Conservation (phyloP, 495 filamentous ascomycete species). For the Neurospora hispaniola region DNA sequence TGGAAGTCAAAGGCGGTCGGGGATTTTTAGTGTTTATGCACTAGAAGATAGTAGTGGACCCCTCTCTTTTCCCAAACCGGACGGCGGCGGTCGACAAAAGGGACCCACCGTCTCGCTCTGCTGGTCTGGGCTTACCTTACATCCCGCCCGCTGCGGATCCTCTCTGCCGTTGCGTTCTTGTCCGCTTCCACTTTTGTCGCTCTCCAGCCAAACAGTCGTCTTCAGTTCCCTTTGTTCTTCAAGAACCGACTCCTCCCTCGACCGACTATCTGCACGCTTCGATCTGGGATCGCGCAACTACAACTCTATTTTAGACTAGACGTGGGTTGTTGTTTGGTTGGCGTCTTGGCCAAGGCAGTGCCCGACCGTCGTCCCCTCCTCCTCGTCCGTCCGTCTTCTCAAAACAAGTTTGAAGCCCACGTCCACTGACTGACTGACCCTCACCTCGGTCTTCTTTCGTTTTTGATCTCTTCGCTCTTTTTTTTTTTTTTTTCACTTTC, state of each 20-base stretch:
- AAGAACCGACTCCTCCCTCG: not conserved
- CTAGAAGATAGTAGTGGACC: not conserved
- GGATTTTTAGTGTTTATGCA: not conserved
- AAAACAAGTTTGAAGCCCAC: not conserved
- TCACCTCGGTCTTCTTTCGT: not conserved
- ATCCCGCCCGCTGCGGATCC: not conserved
- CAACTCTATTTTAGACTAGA: not conserved
- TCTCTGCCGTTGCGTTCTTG: not conserved
- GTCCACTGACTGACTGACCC: not conserved
- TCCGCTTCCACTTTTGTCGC: not conserved
- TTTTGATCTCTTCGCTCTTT: not conserved
- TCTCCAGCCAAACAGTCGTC: not conserved
- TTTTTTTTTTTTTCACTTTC: not conserved
- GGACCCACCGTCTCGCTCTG: not conserved
- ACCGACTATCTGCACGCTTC: not conserved
- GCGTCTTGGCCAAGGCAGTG: not conserved
- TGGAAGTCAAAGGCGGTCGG: not conserved
- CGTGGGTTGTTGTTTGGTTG: not conserved
- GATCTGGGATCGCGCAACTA: not conserved
- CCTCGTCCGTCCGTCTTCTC: not conserved
- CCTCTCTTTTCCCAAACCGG: not conserved
- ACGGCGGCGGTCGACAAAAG: not conserved
- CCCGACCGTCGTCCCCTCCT: not conserved
- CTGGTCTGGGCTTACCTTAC: slow-evolving; percentile 1
- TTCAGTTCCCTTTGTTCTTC: not conserved